Evolutionary conservation across 345 rosid genomes (phyloP), one percentile per base, ranked within the genome.

Genomic region (Cochlearia excelsa): DNA sequence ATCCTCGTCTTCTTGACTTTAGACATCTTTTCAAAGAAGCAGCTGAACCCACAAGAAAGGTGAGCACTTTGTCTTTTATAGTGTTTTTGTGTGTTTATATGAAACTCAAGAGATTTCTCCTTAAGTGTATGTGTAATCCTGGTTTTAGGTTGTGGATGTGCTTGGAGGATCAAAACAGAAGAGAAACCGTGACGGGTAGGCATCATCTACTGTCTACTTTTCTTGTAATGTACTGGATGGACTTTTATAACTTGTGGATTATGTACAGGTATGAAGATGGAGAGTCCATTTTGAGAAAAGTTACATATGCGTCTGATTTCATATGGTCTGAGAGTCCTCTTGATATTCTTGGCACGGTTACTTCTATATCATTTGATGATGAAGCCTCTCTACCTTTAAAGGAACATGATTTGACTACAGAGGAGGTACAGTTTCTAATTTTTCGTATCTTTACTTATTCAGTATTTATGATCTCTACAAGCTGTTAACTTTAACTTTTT

Each of bases 291-390:
- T 66, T 87, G 67, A 81, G 88, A 68, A 89, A 72, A 76, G 86
- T 78, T 28, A 72, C 89, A 50, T 80, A 86, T 38, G 97, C 91
- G 33, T 65, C 91, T 65, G 95, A 89, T 61, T 93, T 93, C 65
- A 77, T 89, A 63, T 80, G 82, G 84, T 86, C 97, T n/a, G 90
- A 78, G 46, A 65, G 68, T 40, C 95, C 99, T 69, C 94, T 93
- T 53, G 99, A 93, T 74, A 37, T 89, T 72, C 97, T 93, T 61
- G 97, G 99, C 51, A 84, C 91, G 0, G 86, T 83, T 72, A 86
- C 95, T 55, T 73, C 85, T 45, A 77, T 93, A 76, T 56, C 80
- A 42, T 89, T 93, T 53, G 86, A 79, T 33, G 92, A 82, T 75
- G 63, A 82, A 38, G 66, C 78, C 52, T 82, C 85, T 56, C 57